phyloP scores from a whole-genome alignment of 805 yeast genomes.

The Saccharomycopsis oosterbeekiorum region DNA sequence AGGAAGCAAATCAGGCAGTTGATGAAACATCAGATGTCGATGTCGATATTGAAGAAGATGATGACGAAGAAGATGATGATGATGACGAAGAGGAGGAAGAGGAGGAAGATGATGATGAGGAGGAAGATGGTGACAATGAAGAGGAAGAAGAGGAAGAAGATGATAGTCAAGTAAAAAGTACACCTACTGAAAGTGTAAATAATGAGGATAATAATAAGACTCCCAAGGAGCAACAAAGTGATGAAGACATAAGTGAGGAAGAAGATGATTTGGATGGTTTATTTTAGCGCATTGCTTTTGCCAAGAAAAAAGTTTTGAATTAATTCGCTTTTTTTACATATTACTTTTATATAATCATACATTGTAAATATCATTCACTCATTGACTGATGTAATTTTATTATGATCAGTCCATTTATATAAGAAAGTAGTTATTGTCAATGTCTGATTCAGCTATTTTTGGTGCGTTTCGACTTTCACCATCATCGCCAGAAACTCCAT shows the following conservation, averaged over 20 bases:
- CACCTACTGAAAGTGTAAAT: slow-evolving; percentile 10
- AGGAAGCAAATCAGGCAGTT: slow-evolving; percentile 7
- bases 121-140: slow-evolving; percentile 22
- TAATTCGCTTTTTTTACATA: not conserved
- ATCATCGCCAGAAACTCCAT: not conserved
- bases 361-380: too few species aligned
- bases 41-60: slow-evolving; percentile 26
- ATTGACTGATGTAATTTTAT: not conserved
- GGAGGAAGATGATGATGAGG: slow-evolving; percentile 26
- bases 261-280: slow-evolving; percentile 27
- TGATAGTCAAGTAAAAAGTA: not conserved
- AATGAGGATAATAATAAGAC: slow-evolving; percentile 20
- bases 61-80: slow-evolving; percentile 25
- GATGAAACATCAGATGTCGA: slow-evolving; percentile 6
- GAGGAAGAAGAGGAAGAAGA: slow-evolving; percentile 21
- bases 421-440: not conserved
- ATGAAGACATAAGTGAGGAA: slow-evolving; percentile 28
- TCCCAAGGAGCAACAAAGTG: slow-evolving; percentile 12
- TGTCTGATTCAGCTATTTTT: not conserved
- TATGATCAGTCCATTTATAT: not conserved
- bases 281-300: slow-evolving; percentile 4
- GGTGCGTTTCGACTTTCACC: not conserved
- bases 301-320: not conserved
- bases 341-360: too few species aligned
- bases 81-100: slow-evolving; percentile 27